Evolutionary conservation across 495 filamentous ascomycete species (phyloP).

Genomic region (Aspergillus carlsbadensis): DNA sequence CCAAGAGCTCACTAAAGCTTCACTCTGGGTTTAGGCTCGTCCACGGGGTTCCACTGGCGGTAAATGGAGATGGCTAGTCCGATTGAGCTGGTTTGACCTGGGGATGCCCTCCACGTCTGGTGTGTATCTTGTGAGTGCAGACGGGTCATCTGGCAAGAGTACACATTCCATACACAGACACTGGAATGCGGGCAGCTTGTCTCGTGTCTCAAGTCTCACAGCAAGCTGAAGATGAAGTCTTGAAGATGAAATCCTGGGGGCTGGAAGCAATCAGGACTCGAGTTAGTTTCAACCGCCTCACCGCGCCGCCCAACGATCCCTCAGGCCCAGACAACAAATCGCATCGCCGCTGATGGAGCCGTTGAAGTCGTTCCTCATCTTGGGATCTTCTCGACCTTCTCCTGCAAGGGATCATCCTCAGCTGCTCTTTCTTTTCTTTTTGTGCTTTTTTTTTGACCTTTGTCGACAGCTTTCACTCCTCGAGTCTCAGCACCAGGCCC

Average conservation of each 20-base stretch:
- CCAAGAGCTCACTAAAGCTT: constrained; percentile 4
- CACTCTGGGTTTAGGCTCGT: neutral
- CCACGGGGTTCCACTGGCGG: constrained; percentile 3
- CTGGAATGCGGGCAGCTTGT: neutral
- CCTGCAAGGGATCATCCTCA: constrained; percentile 12
- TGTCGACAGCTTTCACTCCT: neutral
- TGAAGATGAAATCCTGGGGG: neutral
- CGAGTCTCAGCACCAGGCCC: neutral
- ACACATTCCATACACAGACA: neutral
- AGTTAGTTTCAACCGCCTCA: constrained; percentile 17
- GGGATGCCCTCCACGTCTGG: too few relatives aligned
- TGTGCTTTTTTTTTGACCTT: neutral
- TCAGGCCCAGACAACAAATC: constrained; percentile 17
- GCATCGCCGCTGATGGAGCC: constrained; percentile 17
- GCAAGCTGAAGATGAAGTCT: neutral
- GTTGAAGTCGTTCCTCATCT: constrained; percentile 5
- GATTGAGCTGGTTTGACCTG: too few relatives aligned
- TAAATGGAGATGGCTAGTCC: too few relatives aligned
- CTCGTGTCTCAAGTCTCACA: neutral
- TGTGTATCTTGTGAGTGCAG: too few relatives aligned
- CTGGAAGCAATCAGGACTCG: constrained; percentile 8
- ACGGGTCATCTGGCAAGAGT: too few relatives aligned
- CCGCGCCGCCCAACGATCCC: constrained; percentile 23
- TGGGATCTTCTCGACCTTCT: neutral
- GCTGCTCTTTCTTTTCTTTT: neutral